These are phyloP conservation scores for Chernovozyma aurita DNA, from an alignment of 1,139 yeast species.

Conservation along the genomic window DNA sequence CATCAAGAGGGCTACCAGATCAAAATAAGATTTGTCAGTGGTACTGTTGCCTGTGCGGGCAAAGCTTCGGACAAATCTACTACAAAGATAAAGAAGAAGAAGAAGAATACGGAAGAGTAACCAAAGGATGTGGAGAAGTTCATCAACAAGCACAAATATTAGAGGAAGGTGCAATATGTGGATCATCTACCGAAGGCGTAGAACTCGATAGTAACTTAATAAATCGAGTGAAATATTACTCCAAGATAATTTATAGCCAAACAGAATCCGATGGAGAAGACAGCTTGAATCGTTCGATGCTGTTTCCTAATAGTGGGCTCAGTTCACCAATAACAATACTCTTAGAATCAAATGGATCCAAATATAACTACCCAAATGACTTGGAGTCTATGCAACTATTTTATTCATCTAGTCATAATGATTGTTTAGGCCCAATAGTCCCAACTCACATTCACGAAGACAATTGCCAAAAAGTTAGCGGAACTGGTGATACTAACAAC, in stretches of 20 bases:
- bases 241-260: constrained; percentile 24
- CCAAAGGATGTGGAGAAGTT: too few species aligned
- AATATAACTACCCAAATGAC: constrained; percentile 2
- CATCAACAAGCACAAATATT: too few species aligned
- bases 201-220: constrained; percentile 4
- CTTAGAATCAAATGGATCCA: neutral
- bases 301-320: constrained; percentile 4
- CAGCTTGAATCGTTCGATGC: constrained; percentile 4
- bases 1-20: too few species aligned
- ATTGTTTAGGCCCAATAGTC: too few species aligned
- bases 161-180: neutral
- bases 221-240: constrained; percentile 21
- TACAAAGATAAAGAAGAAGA: constrained; percentile 20
- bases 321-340: constrained; percentile 3
- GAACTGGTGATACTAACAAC: neutral
- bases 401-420: too few species aligned
- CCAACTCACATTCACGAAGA: too few species aligned
- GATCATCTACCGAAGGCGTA: neutral
- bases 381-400: neutral
- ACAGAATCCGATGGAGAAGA: constrained; percentile 9
- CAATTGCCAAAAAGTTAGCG: too few species aligned
- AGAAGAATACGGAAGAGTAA: too few species aligned
- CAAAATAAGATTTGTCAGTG: constrained; percentile 44
- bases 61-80: constrained; percentile 41
- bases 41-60: constrained; percentile 54